Evolutionary conservation across 306 rosid species (phyloP).

Genomic region (Medicago lupulina): DNA sequence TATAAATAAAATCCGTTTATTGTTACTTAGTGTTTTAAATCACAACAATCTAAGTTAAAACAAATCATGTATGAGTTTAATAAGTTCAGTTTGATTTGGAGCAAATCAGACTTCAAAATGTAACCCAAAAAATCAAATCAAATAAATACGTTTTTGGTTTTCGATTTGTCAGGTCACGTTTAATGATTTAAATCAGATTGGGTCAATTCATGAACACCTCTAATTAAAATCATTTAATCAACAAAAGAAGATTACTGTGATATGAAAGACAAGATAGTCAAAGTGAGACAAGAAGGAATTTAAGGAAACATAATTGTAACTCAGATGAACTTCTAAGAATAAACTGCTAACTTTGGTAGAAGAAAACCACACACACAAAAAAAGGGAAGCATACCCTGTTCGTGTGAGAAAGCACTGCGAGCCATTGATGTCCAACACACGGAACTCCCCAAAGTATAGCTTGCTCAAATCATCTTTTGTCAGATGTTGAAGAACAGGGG

Average conservation of each 20-base stretch:
- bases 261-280: conserved; percentile 9
- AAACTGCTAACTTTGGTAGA: too few species aligned
- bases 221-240: neutral
- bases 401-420: conserved; percentile 80
- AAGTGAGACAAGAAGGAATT: too few species aligned
- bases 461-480: conserved; percentile 88
- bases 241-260: neutral
- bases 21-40: neutral
- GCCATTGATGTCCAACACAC: conserved; percentile 82
- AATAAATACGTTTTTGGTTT: neutral
- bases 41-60: neutral
- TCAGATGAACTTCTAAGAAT: too few species aligned
- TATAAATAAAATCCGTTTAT: neutral
- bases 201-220: conserved; percentile 1
- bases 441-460: conserved; percentile 83
- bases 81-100: neutral
- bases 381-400: conserved; percentile 74
- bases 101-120: neutral
- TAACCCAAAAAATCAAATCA: neutral
- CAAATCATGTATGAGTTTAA: neutral
- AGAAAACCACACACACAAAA: neutral
- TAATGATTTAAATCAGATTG: neutral
- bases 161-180: neutral
- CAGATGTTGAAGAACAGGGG: conserved; percentile 85
- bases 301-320: too few species aligned